phyloP scores from a whole-genome alignment of 2,329 filamentous ascomycete species.

The Drechslerella coelobrocha region DNA sequence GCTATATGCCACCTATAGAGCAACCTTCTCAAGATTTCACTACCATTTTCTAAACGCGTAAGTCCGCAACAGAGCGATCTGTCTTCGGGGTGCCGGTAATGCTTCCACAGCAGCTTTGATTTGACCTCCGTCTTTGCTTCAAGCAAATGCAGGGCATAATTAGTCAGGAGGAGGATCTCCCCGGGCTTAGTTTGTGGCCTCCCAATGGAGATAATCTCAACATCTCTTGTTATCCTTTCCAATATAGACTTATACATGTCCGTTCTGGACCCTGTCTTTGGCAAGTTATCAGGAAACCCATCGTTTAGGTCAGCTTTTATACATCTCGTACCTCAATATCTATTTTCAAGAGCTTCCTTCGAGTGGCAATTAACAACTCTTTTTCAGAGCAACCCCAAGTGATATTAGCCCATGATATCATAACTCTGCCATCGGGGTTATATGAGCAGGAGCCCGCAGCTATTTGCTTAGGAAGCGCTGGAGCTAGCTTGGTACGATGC shows the following conservation, averaged over 20 bases:
- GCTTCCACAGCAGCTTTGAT: constrained; percentile 26
- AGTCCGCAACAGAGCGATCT: constrained; percentile 16
- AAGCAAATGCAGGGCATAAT: constrained; percentile 25
- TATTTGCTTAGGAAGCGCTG: neutral
- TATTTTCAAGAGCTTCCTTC: constrained; percentile 29
- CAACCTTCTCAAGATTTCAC: neutral
- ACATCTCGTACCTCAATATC: constrained; percentile 25
- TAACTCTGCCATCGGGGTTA: neutral
- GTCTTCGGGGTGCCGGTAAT: constrained; percentile 36
- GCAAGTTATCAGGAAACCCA: neutral
- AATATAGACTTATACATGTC: constrained; percentile 16
- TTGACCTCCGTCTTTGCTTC: neutral
- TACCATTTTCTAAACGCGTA: constrained; percentile 26
- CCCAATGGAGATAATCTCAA: constrained; percentile 15
- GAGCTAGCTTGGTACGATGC: constrained; percentile 9
- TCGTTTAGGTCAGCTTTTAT: no score
- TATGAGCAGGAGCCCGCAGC: no score
- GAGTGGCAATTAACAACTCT: constrained; percentile 25
- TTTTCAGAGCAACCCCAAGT: constrained; percentile 27
- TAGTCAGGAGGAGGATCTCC: constrained; percentile 33
- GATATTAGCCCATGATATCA: constrained; percentile 31
- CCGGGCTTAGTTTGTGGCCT: constrained; percentile 8
- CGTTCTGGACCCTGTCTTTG: constrained; percentile 12
- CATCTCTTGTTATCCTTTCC: constrained; percentile 3
- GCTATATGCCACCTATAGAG: neutral